phyloP scores from a whole-genome alignment of 1,284 basidiomycete species.

The Lentinula novae-zelandiae region DNA sequence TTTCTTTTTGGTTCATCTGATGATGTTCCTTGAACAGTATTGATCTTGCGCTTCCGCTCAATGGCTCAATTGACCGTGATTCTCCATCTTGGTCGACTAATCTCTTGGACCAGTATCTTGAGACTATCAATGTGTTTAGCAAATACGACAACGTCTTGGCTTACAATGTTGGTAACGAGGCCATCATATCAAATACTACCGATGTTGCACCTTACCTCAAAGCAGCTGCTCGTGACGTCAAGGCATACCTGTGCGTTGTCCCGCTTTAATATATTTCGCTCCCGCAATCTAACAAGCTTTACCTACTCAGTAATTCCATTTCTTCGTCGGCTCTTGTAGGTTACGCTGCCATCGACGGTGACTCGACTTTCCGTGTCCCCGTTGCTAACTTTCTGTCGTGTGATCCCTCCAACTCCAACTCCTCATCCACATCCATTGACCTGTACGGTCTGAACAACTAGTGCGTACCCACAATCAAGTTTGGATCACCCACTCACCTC shows the following conservation, averaged over 20 bases:
- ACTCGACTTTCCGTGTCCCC: slow-evolving; percentile 58
- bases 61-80: slow-evolving; percentile 81
- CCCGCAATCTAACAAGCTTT: slow-evolving; percentile 21
- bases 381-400: slow-evolving; percentile 83
- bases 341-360: slow-evolving; percentile 84
- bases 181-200: slow-evolving; percentile 64
- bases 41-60: slow-evolving; percentile 80
- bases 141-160: slow-evolving; percentile 84
- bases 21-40: slow-evolving; percentile 43
- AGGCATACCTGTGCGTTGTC: slow-evolving; percentile 70
- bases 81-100: slow-evolving; percentile 81
- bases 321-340: slow-evolving; percentile 70
- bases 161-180: slow-evolving; percentile 89
- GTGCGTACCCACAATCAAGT: slow-evolving; percentile 34
- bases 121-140: slow-evolving; percentile 75
- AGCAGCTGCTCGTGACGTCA: slow-evolving; percentile 86
- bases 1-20: background rate
- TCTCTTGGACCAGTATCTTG: slow-evolving; percentile 76
- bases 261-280: slow-evolving; percentile 6
- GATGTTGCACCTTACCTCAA: slow-evolving; percentile 80
- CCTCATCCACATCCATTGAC: slow-evolving; percentile 70
- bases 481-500: slow-evolving; percentile 12
- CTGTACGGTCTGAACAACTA: slow-evolving; percentile 82
- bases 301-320: slow-evolving; percentile 49
- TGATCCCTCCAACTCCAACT: slow-evolving; percentile 50